phyloP scores from a whole-genome alignment of 208 protist species.

The Crithidia mellificae region DNA sequence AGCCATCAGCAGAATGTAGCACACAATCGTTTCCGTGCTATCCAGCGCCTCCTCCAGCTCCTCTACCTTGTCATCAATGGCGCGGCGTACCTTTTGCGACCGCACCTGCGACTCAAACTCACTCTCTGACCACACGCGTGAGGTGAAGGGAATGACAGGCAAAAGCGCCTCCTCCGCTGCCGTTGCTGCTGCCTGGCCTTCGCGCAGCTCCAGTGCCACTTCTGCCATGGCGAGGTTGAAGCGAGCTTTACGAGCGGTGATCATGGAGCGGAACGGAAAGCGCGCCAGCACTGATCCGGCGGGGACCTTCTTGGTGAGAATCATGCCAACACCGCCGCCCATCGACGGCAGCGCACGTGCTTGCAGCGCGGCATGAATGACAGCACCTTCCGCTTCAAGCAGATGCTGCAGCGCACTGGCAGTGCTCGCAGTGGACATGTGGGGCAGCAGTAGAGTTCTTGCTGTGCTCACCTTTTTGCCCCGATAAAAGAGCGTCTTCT shows the following conservation, averaged over 20 bases:
- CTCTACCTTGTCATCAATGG: constrained; percentile 34
- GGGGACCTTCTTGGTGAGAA: constrained; percentile 36
- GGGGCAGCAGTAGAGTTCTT: no score
- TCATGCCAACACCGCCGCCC: constrained; percentile 85
- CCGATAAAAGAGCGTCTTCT: no score
- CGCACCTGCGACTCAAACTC: constrained; percentile 27
- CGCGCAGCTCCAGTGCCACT: constrained; percentile 32
- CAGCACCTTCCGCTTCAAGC: constrained; percentile 67
- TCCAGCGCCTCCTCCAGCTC: constrained; percentile 44
- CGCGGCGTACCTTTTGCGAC: constrained; percentile 11
- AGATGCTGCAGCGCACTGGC: constrained; percentile 44
- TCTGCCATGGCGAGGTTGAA: constrained; percentile 65
- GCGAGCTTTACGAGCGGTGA: constrained; percentile 73
- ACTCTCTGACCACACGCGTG: constrained; percentile 26
- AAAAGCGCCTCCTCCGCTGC: constrained; percentile 1
- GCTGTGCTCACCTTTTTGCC: background rate
- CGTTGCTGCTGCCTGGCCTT: background rate
- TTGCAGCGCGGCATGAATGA: constrained; percentile 50
- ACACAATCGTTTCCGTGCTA: constrained; percentile 70
- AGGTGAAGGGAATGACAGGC: constrained; percentile 28
- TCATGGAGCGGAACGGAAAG: constrained; percentile 68
- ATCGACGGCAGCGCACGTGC: constrained; percentile 61
- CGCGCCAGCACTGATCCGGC: constrained; percentile 47
- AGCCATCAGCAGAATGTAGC: constrained; percentile 69
- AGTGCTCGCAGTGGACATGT: constrained; percentile 18